Conservation (phyloP, 2,329 filamentous ascomycete species). For the Aspergillus fumigatus region DNA sequence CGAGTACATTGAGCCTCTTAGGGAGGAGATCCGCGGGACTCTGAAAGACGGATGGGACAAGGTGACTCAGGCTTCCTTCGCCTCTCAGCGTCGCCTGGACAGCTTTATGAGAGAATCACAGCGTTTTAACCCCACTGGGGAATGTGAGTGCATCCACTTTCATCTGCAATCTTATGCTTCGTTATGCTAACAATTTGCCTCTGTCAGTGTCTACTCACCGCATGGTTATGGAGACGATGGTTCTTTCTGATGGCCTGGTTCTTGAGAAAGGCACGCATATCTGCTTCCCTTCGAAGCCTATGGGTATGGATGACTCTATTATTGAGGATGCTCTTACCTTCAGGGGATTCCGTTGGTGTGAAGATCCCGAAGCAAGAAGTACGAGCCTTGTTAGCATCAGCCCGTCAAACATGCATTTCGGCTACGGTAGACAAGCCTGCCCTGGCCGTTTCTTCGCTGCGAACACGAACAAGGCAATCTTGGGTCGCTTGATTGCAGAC, state of each 20-base stretch:
- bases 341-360: conserved; percentile 27
- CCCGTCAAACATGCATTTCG: conserved; percentile 23
- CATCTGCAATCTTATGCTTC: background rate
- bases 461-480: conserved; percentile 21
- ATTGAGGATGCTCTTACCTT: conserved; percentile 19
- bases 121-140: conserved; percentile 23
- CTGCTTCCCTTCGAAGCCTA: conserved; percentile 26
- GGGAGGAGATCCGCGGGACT: conserved; percentile 44
- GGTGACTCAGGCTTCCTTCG: conserved; percentile 17
- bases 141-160: conserved; percentile 15
- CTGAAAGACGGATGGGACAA: conserved; percentile 22
- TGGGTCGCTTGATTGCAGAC: conserved; percentile 25
- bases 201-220: conserved; percentile 25
- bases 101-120: conserved; percentile 29
- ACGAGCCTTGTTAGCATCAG: conserved; percentile 18
- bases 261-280: conserved; percentile 23
- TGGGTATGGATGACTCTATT: conserved; percentile 22
- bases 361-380: conserved; percentile 10
- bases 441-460: conserved; percentile 23
- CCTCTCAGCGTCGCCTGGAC: conserved; percentile 19
- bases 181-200: background rate
- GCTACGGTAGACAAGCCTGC: conserved; percentile 22
- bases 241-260: conserved; percentile 21
- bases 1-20: conserved; percentile 47
- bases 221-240: conserved; percentile 20